Conservation (phyloP, 495 filamentous ascomycete genomes). For the Aspergillus coremiiformis region DNA sequence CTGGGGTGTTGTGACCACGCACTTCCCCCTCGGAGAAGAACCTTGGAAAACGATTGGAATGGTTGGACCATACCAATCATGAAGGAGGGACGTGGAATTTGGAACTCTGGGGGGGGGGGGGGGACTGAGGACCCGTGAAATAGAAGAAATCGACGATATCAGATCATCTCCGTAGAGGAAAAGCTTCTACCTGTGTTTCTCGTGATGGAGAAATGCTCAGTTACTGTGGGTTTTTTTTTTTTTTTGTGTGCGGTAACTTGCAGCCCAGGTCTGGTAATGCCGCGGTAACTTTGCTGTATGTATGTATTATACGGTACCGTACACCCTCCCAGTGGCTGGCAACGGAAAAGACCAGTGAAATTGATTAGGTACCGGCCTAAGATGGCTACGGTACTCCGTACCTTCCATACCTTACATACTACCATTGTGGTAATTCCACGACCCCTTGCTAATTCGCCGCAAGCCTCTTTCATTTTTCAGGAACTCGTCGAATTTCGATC, state of each 20-base stretch:
- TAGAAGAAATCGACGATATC: too few species aligned
- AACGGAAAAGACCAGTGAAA: not conserved
- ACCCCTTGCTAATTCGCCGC: constrained; percentile 18
- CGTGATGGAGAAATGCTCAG: too few species aligned
- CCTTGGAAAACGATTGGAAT: not conserved
- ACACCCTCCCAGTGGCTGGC: too few species aligned
- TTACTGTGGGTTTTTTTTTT: not conserved
- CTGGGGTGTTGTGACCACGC: constrained; percentile 5
- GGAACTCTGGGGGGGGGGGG: too few species aligned
- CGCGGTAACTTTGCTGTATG: too few species aligned
- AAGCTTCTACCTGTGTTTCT: too few species aligned
- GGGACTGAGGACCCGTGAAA: too few species aligned
- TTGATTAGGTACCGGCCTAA: too few species aligned
- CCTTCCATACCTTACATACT: not conserved
- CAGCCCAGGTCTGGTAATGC: not conserved
- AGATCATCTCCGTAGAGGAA: too few species aligned
- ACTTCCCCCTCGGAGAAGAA: not conserved
- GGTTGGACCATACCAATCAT: not conserved
- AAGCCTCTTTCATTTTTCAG: constrained; percentile 21
- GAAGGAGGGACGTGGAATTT: not conserved
- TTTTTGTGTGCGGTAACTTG: not conserved
- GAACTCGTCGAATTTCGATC: constrained; percentile 17
- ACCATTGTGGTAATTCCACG: constrained; percentile 13
- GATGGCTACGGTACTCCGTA: too few species aligned
- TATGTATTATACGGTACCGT: too few species aligned